These are phyloP conservation scores for Aurinia saxatilis DNA, from an alignment of 345 rosid species.

Conservation along the genomic window DNA sequence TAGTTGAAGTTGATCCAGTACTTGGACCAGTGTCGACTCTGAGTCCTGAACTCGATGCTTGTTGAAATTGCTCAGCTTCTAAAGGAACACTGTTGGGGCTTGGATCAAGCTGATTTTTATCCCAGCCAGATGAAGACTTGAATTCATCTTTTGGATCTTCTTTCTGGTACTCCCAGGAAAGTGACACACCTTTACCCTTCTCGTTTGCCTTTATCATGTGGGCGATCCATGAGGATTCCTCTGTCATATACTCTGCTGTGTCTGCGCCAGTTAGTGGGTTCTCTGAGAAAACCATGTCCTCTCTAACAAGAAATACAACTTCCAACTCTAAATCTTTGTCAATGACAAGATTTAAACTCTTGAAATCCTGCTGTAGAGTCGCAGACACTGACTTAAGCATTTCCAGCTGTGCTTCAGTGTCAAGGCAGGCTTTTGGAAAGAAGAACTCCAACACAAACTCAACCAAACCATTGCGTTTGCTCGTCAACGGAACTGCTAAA, in stretches of 20 bases:
- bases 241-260: conserved; percentile 32
- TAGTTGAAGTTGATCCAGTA: conserved; percentile 28
- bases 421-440: conserved; percentile 62
- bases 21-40: conserved; percentile 27
- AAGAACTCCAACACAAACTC: conserved; percentile 82
- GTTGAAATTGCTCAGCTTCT: conserved; percentile 34
- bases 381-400: conserved; percentile 42
- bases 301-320: conserved; percentile 31
- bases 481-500: conserved; percentile 62
- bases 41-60: conserved; percentile 24
- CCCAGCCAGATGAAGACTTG: conserved; percentile 40
- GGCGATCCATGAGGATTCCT: conserved; percentile 53
- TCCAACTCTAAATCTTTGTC: conserved; percentile 50
- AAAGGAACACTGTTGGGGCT: conserved; percentile 28
- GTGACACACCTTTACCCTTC: conserved; percentile 53
- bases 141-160: conserved; percentile 58
- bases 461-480: conserved; percentile 34
- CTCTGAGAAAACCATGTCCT: conserved; percentile 28
- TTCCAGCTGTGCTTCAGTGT: conserved; percentile 37
- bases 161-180: conserved; percentile 52
- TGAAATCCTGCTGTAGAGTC: conserved; percentile 46
- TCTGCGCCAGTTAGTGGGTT: conserved; percentile 12
- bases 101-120: conserved; percentile 30
- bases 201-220: conserved; percentile 50
- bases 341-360: conserved; percentile 42